Percentiles rank a stretch among this genome's conserved stretches.
Evolutionary conservation across 768 basidiomycete genomes (phyloP).

Genomic region (Boletus tomentosulus): DNA sequence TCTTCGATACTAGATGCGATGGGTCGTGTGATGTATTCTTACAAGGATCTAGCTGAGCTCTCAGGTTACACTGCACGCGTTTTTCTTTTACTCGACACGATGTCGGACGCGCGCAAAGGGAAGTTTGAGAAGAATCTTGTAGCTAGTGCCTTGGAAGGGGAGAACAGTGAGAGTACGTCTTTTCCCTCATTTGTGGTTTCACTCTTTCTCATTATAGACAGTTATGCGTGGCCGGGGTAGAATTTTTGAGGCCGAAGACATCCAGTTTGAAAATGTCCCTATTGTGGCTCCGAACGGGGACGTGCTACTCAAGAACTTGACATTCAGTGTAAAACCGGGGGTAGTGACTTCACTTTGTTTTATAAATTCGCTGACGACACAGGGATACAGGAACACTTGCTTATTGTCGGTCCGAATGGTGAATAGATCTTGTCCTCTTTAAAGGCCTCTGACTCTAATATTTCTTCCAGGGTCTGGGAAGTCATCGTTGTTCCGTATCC

Average conservation of each 20-base stretch:
- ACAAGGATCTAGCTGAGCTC: slow-evolving; percentile 93
- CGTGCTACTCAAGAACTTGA: slow-evolving; percentile 76
- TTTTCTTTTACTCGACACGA: slow-evolving; percentile 82
- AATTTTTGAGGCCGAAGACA: slow-evolving; percentile 81
- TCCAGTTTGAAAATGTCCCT: slow-evolving; percentile 88
- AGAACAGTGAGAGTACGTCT: slow-evolving; percentile 68
- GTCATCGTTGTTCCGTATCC: slow-evolving; percentile 89
- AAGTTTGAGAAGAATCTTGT: slow-evolving; percentile 88
- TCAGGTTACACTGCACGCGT: slow-evolving; percentile 95
- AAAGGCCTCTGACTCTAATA: background rate
- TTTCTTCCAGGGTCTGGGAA: slow-evolving; percentile 68
- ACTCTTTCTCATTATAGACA: slow-evolving; percentile 29
- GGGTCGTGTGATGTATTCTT: slow-evolving; percentile 94
- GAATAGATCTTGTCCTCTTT: slow-evolving; percentile 1
- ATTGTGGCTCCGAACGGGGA: slow-evolving; percentile 97
- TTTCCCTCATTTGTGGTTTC: background rate
- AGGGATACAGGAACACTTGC: slow-evolving; percentile 67
- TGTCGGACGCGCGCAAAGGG: slow-evolving; percentile 79
- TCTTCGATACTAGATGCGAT: slow-evolving; percentile 65
- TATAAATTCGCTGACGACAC: background rate
- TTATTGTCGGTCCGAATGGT: slow-evolving; percentile 96
- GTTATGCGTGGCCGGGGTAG: slow-evolving; percentile 77
- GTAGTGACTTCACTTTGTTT: slow-evolving; percentile 35
- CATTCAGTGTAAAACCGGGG: slow-evolving; percentile 86
- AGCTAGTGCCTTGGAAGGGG: slow-evolving; percentile 65